Evolutionary conservation across 306 rosid species (phyloP).

Genomic region (Citrullus colocynthis): DNA sequence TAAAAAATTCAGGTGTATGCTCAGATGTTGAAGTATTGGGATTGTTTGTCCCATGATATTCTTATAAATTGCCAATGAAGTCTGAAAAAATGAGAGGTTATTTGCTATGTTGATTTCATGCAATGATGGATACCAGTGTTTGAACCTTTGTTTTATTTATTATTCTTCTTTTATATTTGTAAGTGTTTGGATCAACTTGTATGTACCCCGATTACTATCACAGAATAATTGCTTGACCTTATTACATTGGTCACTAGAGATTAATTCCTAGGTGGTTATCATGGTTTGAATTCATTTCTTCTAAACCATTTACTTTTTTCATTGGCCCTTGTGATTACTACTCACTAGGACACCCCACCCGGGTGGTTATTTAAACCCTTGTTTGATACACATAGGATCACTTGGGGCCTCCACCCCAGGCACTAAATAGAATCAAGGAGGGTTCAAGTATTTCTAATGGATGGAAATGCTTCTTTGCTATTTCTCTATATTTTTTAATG

Average conservation of each 20-base stretch:
- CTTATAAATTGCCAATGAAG: background rate
- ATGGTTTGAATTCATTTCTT: background rate
- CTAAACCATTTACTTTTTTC: background rate
- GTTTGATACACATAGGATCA: conserved; percentile 1
- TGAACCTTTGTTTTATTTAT: background rate
- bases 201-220: background rate
- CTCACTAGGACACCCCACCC: no score
- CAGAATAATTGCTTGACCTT: background rate
- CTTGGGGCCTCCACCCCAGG: background rate
- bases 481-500: background rate
- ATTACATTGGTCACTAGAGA: background rate
- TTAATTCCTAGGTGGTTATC: background rate
- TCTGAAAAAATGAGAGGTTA: background rate
- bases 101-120: background rate
- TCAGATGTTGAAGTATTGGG: background rate
- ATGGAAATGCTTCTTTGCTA: background rate
- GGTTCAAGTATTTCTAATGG: background rate
- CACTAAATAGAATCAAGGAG: background rate
- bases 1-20: background rate
- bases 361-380: background rate
- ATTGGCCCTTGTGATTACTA: background rate
- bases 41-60: background rate
- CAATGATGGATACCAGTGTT: background rate
- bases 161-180: background rate
- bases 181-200: background rate